phyloP scores from a whole-genome alignment of 2,329 filamentous ascomycete genomes.

The Fusarium sp. region DNA sequence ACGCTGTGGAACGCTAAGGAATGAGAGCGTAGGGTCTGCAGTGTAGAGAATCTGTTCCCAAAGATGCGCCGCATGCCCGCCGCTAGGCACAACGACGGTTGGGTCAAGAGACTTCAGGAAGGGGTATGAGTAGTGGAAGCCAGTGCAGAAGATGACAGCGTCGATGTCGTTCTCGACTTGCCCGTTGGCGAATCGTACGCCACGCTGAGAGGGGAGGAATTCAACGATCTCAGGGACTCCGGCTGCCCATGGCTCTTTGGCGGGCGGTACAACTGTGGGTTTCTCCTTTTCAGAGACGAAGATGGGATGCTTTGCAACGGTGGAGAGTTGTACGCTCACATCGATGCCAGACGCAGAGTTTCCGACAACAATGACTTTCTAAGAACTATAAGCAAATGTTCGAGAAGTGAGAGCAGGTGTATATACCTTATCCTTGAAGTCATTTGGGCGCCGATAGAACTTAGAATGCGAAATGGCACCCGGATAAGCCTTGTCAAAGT shows the following conservation, averaged over 20 bases:
- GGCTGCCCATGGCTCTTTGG: conserved; percentile 48
- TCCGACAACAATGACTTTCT: conserved; percentile 75
- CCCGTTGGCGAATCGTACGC: conserved; percentile 72
- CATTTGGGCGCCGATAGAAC: conserved; percentile 65
- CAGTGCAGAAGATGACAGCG: conserved; percentile 83
- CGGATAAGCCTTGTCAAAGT: conserved; percentile 62
- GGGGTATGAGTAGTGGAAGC: conserved; percentile 85
- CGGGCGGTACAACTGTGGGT: conserved; percentile 37
- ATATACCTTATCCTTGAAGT: conserved; percentile 48
- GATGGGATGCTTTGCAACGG: conserved; percentile 64
- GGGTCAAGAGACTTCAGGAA: conserved; percentile 65
- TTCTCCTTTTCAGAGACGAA: conserved; percentile 63
- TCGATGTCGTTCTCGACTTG: conserved; percentile 74
- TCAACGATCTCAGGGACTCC: conserved; percentile 59
- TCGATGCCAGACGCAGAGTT: conserved; percentile 79
- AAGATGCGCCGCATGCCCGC: conserved; percentile 72
- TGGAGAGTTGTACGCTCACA: conserved; percentile 72
- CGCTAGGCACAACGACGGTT: conserved; percentile 68
- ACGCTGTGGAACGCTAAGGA: conserved; percentile 73
- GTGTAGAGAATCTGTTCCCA: conserved; percentile 78
- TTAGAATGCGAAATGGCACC: conserved; percentile 72
- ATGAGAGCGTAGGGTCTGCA: conserved; percentile 71
- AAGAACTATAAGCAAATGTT: conserved; percentile 41
- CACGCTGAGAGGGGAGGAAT: conserved; percentile 56
- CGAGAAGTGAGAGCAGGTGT: no score